Evolutionary conservation across 1,284 basidiomycete genomes (phyloP).

Genomic region (Leccinum pachyderme): DNA sequence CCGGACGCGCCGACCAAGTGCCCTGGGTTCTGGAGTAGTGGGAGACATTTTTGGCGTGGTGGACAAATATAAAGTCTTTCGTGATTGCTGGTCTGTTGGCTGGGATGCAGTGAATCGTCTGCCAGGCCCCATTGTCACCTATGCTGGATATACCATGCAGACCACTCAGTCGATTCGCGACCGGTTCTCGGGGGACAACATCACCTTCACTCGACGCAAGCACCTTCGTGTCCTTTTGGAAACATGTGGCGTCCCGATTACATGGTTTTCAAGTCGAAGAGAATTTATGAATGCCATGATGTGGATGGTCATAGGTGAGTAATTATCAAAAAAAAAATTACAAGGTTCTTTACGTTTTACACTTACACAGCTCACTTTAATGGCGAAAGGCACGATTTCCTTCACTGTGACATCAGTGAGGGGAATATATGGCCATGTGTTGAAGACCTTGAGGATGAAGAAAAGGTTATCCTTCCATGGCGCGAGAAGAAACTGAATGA

Average conservation of each 20-base stretch:
- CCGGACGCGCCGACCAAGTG: not conserved
- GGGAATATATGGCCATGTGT: not conserved
- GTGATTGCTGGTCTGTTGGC: conserved; percentile 26
- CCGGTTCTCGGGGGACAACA: not conserved
- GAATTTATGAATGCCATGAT: not conserved
- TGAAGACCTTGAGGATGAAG: not conserved
- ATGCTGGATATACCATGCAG: not conserved
- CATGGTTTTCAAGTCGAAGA: not conserved
- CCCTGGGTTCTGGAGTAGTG: not conserved
- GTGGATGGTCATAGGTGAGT: not conserved
- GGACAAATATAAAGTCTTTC: not conserved
- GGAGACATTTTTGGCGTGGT: not conserved
- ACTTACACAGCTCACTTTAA: not conserved
- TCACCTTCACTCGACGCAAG: not conserved
- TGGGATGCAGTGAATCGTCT: not conserved
- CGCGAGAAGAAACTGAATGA: not conserved
- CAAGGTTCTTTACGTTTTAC: not conserved
- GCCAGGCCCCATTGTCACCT: not conserved
- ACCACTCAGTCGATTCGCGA: not conserved
- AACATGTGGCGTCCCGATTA: not conserved
- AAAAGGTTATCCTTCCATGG: not conserved
- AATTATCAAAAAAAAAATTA: no score
- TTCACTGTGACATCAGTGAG: not conserved
- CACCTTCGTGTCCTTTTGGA: not conserved
- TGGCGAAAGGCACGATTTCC: not conserved